A percentile compares a stretch with the other conserved stretches of the same genome.
phyloP scores from a whole-genome alignment of 2,329 filamentous ascomycete genomes.

The Cryphonectria japonica region DNA sequence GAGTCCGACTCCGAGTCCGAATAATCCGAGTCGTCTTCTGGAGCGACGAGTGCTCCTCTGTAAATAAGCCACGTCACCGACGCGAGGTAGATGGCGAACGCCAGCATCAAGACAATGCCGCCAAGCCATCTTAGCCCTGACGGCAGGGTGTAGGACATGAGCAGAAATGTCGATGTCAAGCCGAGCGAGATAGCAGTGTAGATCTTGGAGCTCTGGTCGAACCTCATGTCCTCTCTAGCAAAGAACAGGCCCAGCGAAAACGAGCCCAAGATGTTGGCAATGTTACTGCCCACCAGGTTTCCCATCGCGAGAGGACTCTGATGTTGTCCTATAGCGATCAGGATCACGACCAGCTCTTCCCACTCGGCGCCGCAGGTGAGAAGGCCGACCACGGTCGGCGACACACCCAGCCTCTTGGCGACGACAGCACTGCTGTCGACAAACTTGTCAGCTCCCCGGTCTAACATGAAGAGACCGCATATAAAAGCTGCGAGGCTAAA shows the following conservation, averaged over 20 bases:
- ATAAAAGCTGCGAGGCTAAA: constrained; percentile 49
- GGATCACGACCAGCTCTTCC: constrained; percentile 57
- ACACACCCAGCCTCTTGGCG: constrained; percentile 47
- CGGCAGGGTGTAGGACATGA: constrained; percentile 39
- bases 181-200: constrained; percentile 48
- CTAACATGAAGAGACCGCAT: constrained; percentile 51
- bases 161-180: constrained; percentile 45
- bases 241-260: constrained; percentile 56
- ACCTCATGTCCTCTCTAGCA: constrained; percentile 38
- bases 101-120: constrained; percentile 45
- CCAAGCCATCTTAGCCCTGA: constrained; percentile 38
- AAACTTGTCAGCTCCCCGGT: constrained; percentile 56
- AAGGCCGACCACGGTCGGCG: constrained; percentile 52
- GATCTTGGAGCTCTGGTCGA: constrained; percentile 51
- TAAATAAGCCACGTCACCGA: constrained; percentile 51
- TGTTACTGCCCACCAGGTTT: constrained; percentile 54
- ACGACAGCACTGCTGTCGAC: constrained; percentile 54
- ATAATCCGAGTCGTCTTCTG: constrained; percentile 48
- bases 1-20: constrained; percentile 5
- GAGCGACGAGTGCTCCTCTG: constrained; percentile 44
- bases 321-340: constrained; percentile 48
- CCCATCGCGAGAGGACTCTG: constrained; percentile 52
- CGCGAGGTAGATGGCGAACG: constrained; percentile 49
- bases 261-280: constrained; percentile 57
- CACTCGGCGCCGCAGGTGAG: constrained; percentile 57